phyloP scores from a whole-genome alignment of 768 basidiomycete genomes.

The Terana coerulea region DNA sequence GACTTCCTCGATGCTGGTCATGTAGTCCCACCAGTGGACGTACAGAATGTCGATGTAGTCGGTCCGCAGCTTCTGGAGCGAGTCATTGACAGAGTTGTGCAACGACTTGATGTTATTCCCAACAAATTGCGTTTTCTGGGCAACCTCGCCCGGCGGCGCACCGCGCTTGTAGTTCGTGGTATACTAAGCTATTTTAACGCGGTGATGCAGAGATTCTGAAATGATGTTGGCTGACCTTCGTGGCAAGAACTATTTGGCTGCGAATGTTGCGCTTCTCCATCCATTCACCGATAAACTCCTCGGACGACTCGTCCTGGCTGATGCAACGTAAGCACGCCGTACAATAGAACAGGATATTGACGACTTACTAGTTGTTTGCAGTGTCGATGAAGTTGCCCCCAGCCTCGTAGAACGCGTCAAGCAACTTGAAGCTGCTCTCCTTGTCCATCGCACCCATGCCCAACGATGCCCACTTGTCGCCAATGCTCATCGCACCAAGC shows the following conservation, averaged over 20 bases:
- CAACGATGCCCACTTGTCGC: conserved; percentile 33
- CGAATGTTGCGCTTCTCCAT: conserved; percentile 29
- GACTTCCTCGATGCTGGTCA: conserved; percentile 47
- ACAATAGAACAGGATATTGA: neutral
- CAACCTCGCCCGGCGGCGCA: conserved; percentile 8
- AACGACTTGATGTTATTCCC: conserved; percentile 36
- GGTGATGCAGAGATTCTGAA: neutral
- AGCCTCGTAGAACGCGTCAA: conserved; percentile 28
- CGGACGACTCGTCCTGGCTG: conserved; percentile 30
- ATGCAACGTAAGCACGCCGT: neutral
- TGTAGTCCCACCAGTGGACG: conserved; percentile 51
- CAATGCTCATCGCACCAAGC: conserved; percentile 44
- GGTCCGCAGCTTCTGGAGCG: conserved; percentile 46
- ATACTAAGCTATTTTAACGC: neutral
- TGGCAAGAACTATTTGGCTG: conserved; percentile 31
- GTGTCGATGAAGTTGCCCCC: conserved; percentile 25
- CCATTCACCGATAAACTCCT: conserved; percentile 38
- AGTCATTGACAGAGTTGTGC: conserved; percentile 25
- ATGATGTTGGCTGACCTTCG: conserved; percentile 12
- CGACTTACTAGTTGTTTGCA: conserved; percentile 38
- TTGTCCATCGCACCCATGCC: conserved; percentile 39
- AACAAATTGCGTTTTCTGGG: conserved; percentile 33
- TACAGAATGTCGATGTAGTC: conserved; percentile 55
- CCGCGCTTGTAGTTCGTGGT: conserved; percentile 17
- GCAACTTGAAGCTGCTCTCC: conserved; percentile 36